These are phyloP conservation scores for Penicillium sp. DNA, from an alignment of 2,329 filamentous ascomycete genomes.

Conservation along the genomic window DNA sequence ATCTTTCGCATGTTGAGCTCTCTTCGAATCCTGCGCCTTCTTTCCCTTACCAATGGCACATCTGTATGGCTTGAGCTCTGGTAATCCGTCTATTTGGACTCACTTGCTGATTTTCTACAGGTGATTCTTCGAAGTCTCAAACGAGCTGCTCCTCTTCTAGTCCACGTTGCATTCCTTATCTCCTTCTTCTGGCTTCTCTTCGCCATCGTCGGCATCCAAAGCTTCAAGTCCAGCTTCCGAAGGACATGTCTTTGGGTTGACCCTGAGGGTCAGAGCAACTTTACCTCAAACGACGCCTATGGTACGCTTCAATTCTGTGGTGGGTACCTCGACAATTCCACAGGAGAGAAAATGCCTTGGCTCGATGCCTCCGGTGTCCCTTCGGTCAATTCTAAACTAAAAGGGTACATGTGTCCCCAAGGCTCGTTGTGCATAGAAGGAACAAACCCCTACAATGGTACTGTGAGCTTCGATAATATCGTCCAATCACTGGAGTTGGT, in stretches of 20 bases:
- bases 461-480: slow-evolving; percentile 94
- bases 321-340: slow-evolving; percentile 66
- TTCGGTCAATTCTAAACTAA: slow-evolving; percentile 52
- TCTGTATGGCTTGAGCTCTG: slow-evolving; percentile 57
- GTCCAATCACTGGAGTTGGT: slow-evolving; percentile 87
- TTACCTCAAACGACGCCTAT: slow-evolving; percentile 48
- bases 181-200: slow-evolving; percentile 98
- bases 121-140: slow-evolving; percentile 94
- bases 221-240: slow-evolving; percentile 80
- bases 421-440: slow-evolving; percentile 81
- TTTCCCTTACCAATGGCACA: slow-evolving; percentile 89
- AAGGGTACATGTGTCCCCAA: slow-evolving; percentile 84
- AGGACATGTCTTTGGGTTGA: slow-evolving; percentile 77
- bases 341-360: slow-evolving; percentile 64
- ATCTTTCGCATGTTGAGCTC: slow-evolving; percentile 97
- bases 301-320: slow-evolving; percentile 78
- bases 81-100: not conserved
- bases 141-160: slow-evolving; percentile 84
- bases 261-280: slow-evolving; percentile 47
- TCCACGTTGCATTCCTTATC: slow-evolving; percentile 91
- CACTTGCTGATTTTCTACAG: slow-evolving; percentile 41
- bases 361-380: slow-evolving; percentile 55
- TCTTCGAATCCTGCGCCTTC: slow-evolving; percentile 83
- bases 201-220: slow-evolving; percentile 93
- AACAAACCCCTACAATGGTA: slow-evolving; percentile 74